Evolutionary conservation across 176 grass and related monocot species (phyloP).

Genomic region (Ensete ventricosum): DNA sequence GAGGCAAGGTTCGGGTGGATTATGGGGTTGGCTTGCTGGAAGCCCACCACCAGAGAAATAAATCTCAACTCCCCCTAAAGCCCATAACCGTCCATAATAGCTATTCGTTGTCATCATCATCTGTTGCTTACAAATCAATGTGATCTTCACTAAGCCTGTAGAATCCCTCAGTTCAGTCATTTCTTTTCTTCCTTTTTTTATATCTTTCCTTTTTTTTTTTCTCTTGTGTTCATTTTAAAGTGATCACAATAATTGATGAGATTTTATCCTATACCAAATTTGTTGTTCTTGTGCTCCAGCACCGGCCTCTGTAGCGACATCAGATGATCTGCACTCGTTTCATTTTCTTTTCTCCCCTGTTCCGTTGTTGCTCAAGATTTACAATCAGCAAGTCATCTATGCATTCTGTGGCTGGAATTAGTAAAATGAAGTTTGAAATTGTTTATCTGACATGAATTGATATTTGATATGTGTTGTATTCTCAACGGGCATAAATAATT

Average conservation of each 20-base stretch:
- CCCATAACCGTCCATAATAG: too few species aligned
- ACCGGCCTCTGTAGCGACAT: neutral
- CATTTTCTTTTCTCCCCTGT: neutral
- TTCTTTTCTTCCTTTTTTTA: too few species aligned
- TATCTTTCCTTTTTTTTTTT: neutral
- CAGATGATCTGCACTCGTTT: neutral
- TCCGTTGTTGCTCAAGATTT: neutral
- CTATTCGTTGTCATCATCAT: neutral
- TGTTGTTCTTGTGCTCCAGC: neutral
- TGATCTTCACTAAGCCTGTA: too few species aligned
- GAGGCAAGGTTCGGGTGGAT: constrained; percentile 59
- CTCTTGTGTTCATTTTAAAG: neutral
- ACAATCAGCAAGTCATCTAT: too few species aligned
- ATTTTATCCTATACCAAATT: neutral
- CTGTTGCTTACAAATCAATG: neutral
- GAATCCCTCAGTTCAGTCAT: too few species aligned
- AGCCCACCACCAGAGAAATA: constrained; percentile 22
- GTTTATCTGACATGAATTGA: too few species aligned
- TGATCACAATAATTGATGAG: neutral
- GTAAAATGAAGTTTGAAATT: too few species aligned
- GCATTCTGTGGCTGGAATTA: too few species aligned
- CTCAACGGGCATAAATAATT: too few species aligned
- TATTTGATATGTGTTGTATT: too few species aligned
- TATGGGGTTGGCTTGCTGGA: constrained; percentile 93
- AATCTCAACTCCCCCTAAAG: too few species aligned